Conservation (phyloP, 2,329 filamentous ascomycete genomes). For the Podosphaera aphanis region DNA sequence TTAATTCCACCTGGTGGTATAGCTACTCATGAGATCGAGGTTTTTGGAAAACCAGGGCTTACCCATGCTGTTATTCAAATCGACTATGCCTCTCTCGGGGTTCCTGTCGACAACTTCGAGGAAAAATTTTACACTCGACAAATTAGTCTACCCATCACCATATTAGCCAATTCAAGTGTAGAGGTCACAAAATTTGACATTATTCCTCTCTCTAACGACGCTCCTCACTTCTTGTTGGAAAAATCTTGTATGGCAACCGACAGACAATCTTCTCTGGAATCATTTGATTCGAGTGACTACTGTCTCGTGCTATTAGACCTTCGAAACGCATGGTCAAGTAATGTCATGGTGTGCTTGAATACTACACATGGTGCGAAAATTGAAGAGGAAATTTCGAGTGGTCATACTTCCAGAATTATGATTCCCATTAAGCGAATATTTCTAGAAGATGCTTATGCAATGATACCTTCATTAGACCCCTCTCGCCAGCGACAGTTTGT, state of each 20-base stretch:
- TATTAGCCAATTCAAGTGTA: conserved; percentile 81
- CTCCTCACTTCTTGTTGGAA: conserved; percentile 38
- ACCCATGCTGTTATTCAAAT: conserved; percentile 60
- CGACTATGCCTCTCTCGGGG: conserved; percentile 65
- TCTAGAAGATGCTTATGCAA: conserved; percentile 49
- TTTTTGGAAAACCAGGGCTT: conserved; percentile 66
- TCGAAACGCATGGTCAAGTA: conserved; percentile 72
- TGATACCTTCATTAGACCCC: conserved; percentile 60
- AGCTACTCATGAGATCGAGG: conserved; percentile 57
- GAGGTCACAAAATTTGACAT: conserved; percentile 64
- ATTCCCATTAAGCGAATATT: conserved; percentile 55
- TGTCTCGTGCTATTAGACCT: conserved; percentile 66
- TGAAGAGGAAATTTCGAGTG: conserved; percentile 34
- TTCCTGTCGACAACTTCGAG: conserved; percentile 39
- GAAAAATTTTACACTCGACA: conserved; percentile 68
- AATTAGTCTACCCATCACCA: conserved; percentile 53
- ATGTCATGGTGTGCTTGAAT: conserved; percentile 42
- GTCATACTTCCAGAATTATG: conserved; percentile 50
- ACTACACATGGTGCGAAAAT: conserved; percentile 9
- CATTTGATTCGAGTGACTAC: conserved; percentile 32
- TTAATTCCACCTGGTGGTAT: conserved; percentile 44
- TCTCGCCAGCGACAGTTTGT: conserved; percentile 80
- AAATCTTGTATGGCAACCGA: conserved; percentile 2
- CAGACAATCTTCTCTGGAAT: conserved; percentile 8
- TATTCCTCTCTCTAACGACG: conserved; percentile 43